phyloP scores from a whole-genome alignment of 2,329 filamentous ascomycete genomes.

The Phaeophleospora eucalypticola region DNA sequence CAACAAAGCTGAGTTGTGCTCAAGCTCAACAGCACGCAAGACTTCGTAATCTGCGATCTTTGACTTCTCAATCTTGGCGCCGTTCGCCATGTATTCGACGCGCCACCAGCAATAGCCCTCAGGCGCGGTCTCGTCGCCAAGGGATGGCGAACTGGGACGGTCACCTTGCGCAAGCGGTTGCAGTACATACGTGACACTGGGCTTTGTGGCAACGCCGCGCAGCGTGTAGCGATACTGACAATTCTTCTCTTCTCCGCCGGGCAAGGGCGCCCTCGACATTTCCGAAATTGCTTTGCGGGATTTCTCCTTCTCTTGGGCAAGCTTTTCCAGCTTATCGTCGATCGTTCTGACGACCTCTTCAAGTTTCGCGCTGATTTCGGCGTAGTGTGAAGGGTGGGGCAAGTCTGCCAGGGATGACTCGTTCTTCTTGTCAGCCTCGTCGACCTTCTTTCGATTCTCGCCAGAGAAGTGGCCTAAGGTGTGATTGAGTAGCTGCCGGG shows the following conservation, averaged over 20 bases:
- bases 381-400: conserved; percentile 19
- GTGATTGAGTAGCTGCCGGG: conserved; percentile 35
- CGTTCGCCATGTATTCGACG: conserved; percentile 46
- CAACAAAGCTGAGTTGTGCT: conserved; percentile 51
- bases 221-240: conserved; percentile 51
- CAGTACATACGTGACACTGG: conserved; percentile 55
- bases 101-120: conserved; percentile 53
- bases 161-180: conserved; percentile 12
- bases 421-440: conserved; percentile 21
- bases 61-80: conserved; percentile 35
- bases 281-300: conserved; percentile 27
- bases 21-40: conserved; percentile 47
- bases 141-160: conserved; percentile 1
- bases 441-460: conserved; percentile 22
- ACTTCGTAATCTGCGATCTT: conserved; percentile 48
- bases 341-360: conserved; percentile 33
- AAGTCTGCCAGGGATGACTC: conserved; percentile 14
- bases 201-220: conserved; percentile 55
- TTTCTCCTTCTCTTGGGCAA: conserved; percentile 30
- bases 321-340: conserved; percentile 28
- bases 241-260: conserved; percentile 20
- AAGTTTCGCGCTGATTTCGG: conserved; percentile 30
- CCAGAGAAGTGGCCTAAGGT: conserved; percentile 32
- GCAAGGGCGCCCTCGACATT: conserved; percentile 24
- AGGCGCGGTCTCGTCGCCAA: conserved; percentile 33